These are phyloP conservation scores for Boletus vermiculosoides DNA, from an alignment of 768 basidiomycete genomes.

Conservation along the genomic window DNA sequence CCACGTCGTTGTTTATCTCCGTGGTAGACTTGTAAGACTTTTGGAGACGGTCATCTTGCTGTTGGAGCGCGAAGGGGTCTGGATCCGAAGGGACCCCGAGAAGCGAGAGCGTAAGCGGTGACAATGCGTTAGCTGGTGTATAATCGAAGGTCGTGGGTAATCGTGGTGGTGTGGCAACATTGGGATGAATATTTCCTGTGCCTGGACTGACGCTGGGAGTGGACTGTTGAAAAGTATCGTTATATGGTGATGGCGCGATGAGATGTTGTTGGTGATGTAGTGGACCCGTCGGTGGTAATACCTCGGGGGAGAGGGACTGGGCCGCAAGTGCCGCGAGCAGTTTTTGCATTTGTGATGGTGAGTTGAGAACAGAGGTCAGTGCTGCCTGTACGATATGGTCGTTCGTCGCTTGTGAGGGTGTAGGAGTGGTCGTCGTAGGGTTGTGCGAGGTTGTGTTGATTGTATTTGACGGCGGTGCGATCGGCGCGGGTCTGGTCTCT, in stretches of 20 bases:
- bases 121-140: constrained; percentile 20
- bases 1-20: constrained; percentile 73
- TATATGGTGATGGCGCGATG: constrained; percentile 33
- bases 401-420: constrained; percentile 31
- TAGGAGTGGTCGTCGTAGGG: constrained; percentile 9
- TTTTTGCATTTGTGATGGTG: constrained; percentile 58
- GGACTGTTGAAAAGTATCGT: constrained; percentile 11
- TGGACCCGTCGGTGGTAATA: constrained; percentile 18
- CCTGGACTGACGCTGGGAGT: background rate
- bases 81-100: constrained; percentile 27
- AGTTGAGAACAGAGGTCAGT: constrained; percentile 48
- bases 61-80: constrained; percentile 34
- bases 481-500: constrained; percentile 17
- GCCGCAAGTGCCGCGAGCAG: constrained; percentile 46
- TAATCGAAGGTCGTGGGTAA: constrained; percentile 23
- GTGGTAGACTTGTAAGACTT: constrained; percentile 57
- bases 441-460: constrained; percentile 6
- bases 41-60: constrained; percentile 45
- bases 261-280: constrained; percentile 22
- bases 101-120: constrained; percentile 26
- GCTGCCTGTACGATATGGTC: constrained; percentile 49
- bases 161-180: constrained; percentile 10
- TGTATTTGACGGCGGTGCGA: constrained; percentile 12
- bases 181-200: constrained; percentile 2
- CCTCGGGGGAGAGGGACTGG: constrained; percentile 24